Evolutionary conservation across 495 filamentous ascomycete species (phyloP).

Genomic region (Talaromyces ruber): DNA sequence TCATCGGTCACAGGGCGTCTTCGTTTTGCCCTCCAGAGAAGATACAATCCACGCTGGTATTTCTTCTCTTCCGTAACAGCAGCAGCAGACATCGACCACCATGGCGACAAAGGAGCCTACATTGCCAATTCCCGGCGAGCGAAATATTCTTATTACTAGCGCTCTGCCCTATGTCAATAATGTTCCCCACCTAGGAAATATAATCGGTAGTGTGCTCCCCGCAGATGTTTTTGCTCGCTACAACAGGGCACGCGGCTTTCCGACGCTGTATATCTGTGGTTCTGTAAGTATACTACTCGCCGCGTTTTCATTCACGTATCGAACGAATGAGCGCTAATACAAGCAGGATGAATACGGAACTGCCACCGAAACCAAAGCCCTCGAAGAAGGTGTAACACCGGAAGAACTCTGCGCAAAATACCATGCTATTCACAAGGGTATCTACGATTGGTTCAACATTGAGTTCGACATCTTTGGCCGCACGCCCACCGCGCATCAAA

Average conservation of each 20-base stretch:
- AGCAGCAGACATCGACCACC: background rate
- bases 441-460: constrained; percentile 86
- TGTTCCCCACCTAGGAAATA: constrained; percentile 90
- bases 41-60: background rate
- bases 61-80: background rate
- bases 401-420: constrained; percentile 78
- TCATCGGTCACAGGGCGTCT: background rate
- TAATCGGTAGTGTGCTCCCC: constrained; percentile 80
- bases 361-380: constrained; percentile 75
- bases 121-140: constrained; percentile 16
- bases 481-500: constrained; percentile 74
- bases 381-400: constrained; percentile 59
- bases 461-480: constrained; percentile 79
- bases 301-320: background rate
- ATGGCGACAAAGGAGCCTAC: constrained; percentile 7
- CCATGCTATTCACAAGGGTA: constrained; percentile 70
- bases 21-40: background rate
- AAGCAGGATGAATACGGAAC: constrained; percentile 70
- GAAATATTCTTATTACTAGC: constrained; percentile 43
- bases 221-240: constrained; percentile 70
- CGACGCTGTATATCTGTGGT: constrained; percentile 35
- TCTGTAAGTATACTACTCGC: constrained; percentile 8
- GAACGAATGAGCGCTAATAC: background rate
- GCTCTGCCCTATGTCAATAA: constrained; percentile 91
- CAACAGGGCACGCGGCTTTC: constrained; percentile 48